These are phyloP conservation scores for Fusarium sp. DNA, from an alignment of 2,329 filamentous ascomycete species.

Conservation along the genomic window DNA sequence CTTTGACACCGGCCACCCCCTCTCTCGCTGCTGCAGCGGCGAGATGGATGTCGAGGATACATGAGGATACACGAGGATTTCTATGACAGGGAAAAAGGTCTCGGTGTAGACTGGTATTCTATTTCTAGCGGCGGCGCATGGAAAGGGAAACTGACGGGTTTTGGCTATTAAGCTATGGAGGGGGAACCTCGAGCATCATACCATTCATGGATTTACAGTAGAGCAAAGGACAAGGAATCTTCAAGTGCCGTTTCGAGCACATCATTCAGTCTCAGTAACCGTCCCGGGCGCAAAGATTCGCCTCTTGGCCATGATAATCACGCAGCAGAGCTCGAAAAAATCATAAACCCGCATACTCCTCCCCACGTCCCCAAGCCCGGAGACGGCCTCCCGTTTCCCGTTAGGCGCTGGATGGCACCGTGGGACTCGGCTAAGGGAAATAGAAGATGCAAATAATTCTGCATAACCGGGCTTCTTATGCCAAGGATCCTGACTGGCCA, in stretches of 20 bases:
- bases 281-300: no score
- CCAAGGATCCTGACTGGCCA: background rate
- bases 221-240: background rate
- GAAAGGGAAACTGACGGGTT: background rate
- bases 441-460: background rate
- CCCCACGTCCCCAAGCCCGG: background rate
- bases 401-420: background rate
- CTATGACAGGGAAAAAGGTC: background rate
- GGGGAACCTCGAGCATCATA: background rate
- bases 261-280: background rate
- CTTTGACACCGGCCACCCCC: background rate
- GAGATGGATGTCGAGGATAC: background rate
- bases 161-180: background rate
- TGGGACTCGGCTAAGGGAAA: background rate
- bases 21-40: background rate
- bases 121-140: background rate
- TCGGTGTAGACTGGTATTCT: background rate
- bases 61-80: background rate
- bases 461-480: background rate
- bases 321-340: constrained; percentile 16
- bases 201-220: background rate
- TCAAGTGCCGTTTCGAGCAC: background rate
- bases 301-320: background rate
- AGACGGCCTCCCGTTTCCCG: background rate
- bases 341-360: constrained; percentile 15